Evolutionary conservation across 2,329 filamentous ascomycete species (phyloP).

Genomic region (Arthrocladium fulminans): DNA sequence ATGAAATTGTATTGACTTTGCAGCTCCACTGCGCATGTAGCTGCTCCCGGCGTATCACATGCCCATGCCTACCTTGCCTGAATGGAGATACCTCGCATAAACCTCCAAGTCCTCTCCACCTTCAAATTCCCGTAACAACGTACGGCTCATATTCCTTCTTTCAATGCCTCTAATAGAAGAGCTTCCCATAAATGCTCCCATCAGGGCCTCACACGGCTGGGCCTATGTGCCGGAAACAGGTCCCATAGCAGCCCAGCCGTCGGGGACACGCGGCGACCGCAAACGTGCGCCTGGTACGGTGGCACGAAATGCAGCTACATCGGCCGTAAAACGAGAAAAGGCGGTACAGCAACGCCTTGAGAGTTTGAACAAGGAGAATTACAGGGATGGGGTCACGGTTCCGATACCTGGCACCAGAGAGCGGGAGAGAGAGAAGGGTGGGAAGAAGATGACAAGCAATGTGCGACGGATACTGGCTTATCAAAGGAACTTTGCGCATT

Average conservation of each 20-base stretch:
- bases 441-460: constrained; percentile 39
- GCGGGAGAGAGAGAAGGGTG: constrained; percentile 35
- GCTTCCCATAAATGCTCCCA: constrained; percentile 57
- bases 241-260: constrained; percentile 48
- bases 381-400: constrained; percentile 48
- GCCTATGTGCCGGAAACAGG: constrained; percentile 76
- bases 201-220: constrained; percentile 72
- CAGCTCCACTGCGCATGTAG: background rate
- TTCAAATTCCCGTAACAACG: background rate
- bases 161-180: constrained; percentile 69
- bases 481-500: constrained; percentile 42
- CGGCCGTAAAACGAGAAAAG: constrained; percentile 64
- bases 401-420: constrained; percentile 60
- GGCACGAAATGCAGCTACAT: constrained; percentile 14
- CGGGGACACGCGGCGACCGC: constrained; percentile 55
- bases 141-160: background rate
- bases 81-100: background rate
- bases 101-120: background rate
- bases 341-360: constrained; percentile 74
- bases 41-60: background rate
- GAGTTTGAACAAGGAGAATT: constrained; percentile 71
- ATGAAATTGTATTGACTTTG: no score
- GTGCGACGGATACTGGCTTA: constrained; percentile 40
- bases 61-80: background rate
- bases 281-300: constrained; percentile 39